Conservation (phyloP, 2,329 filamentous ascomycete genomes). For the Daldinia sp. region DNA sequence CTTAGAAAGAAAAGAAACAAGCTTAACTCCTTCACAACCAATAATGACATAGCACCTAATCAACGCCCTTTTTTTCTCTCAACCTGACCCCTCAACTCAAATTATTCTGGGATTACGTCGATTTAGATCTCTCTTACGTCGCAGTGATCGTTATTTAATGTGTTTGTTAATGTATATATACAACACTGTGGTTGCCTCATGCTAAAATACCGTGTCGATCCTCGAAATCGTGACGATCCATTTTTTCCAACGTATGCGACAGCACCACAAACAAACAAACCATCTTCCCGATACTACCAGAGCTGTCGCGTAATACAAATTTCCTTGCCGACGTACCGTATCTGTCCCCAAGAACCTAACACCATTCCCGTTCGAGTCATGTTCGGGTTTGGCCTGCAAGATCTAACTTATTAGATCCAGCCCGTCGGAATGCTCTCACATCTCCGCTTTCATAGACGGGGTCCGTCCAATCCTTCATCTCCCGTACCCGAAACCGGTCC, state of each 20-base stretch:
- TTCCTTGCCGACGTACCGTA: conserved; percentile 25
- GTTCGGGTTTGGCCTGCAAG: conserved; percentile 39
- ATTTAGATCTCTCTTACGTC: conserved; percentile 33
- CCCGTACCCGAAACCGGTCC: conserved; percentile 62
- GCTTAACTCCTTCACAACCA: conserved; percentile 24
- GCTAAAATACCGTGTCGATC: conserved; percentile 31
- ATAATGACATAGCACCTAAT: conserved; percentile 29
- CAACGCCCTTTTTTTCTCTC: conserved; percentile 16
- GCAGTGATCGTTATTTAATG: conserved; percentile 23
- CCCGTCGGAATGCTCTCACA: conserved; percentile 61
- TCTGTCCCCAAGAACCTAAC: conserved; percentile 14
- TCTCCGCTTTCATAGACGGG: conserved; percentile 70
- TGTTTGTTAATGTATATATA: conserved; percentile 36
- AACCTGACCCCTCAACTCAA: conserved; percentile 23
- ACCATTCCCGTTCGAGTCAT: conserved; percentile 42
- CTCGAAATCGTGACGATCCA: conserved; percentile 36
- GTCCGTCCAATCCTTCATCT: conserved; percentile 67
- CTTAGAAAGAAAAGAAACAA: conserved; percentile 28
- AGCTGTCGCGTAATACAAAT: conserved; percentile 27
- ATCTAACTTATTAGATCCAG: conserved; percentile 42
- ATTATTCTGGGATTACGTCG: conserved; percentile 25
- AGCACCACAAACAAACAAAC: conserved; percentile 22
- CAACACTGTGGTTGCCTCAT: conserved; percentile 22
- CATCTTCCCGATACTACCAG: conserved; percentile 6
- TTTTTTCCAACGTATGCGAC: conserved; percentile 40